These are phyloP conservation scores for Cryoendolithus antarcticus DNA, from an alignment of 2,329 filamentous ascomycete species.

Conservation along the genomic window DNA sequence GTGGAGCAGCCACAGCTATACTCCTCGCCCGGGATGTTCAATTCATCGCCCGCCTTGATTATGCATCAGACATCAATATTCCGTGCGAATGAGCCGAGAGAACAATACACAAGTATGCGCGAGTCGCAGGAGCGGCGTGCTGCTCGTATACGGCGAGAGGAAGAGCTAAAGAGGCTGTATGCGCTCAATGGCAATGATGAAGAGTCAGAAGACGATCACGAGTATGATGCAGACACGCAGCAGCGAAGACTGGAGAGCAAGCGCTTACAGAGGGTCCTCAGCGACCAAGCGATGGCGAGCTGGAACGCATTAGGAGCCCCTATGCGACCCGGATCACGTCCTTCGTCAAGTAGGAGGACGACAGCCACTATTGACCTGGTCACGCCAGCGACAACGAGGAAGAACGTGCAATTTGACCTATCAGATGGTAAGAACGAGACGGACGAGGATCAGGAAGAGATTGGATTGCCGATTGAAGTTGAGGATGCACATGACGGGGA, in stretches of 20 bases:
- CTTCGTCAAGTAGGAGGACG: conserved; percentile 8
- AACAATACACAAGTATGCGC: conserved; percentile 32
- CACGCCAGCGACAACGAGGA: conserved; percentile 19
- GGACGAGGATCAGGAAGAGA: conserved; percentile 9
- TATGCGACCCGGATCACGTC: conserved; percentile 4
- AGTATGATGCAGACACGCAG: conserved; percentile 12
- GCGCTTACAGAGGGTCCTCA: conserved; percentile 9
- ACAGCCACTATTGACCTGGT: conserved; percentile 15
- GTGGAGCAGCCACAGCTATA: conserved; percentile 21
- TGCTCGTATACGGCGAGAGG: conserved; percentile 10
- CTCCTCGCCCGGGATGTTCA: conserved; percentile 24
- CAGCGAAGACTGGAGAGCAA: conserved; percentile 6
- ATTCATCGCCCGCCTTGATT: conserved; percentile 28
- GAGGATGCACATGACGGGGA: conserved; percentile 9
- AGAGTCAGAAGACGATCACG: conserved; percentile 10
- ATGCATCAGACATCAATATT: conserved; percentile 14
- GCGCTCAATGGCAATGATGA: conserved; percentile 4
- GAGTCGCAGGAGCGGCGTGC: conserved; percentile 31
- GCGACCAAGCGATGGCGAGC: conserved; percentile 12
- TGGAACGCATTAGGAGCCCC: conserved; percentile 6
- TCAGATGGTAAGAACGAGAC: conserved; percentile 10
- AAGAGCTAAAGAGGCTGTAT: conserved; percentile 6
- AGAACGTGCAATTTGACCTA: conserved; percentile 11
- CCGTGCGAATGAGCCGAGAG: conserved; percentile 24
- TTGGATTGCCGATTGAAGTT: conserved; percentile 6